Evolutionary conservation across 192 early-diverging fungal genomes (phyloP), one percentile per base, ranked within the genome.

Genomic region (Coemansia sp.): DNA sequence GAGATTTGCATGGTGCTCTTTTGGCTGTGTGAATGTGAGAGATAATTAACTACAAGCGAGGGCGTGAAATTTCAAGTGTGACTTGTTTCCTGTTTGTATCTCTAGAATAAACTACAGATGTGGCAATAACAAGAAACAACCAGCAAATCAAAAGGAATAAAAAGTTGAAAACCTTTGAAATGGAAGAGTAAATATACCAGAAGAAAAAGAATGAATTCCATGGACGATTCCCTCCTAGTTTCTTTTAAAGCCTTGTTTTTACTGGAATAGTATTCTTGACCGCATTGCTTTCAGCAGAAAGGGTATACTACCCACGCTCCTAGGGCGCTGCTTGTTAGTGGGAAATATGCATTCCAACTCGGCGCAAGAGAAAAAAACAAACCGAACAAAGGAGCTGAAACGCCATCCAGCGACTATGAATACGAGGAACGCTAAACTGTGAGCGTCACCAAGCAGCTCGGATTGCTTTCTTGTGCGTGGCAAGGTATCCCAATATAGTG

Each of bases 1-100:
- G 68, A 51, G 57, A 73, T 45, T 64, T 70, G 64, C 76, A 79
- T 54, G 37, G 10, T 38, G 12, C 9, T 45, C 41, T 45, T 45
- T 45, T 45, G 41, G 41, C 41, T 45, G 31, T 45, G 14, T 45
- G 14, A 41, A 41, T 16, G 4, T 45, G 41, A 14, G 41, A 45
- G 41, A 45, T 10, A 12, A 45, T 12, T 10, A 45, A 45, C 41
- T 45, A 45, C 41, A 45, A 6, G 41, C 41, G 41, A 45, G 14
- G 41, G 16, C 11, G 16, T 16, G 16, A 45, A 45, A 45, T 45
- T 16, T 45, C 14, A 16, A 45, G 1, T 45, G 3, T 45, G 41
- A n/a, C 11, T 45, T 45, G 11, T 7, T 45, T 16, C 4, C 12
- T 12, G 14, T 45, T 45, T 45, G 39, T 41, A 45, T 45, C 41